Percentiles rank a stretch among this genome's conserved stretches.
These are phyloP conservation scores for Cicer cuneatum DNA, from an alignment of 306 rosid genomes.

Conservation along the genomic window DNA sequence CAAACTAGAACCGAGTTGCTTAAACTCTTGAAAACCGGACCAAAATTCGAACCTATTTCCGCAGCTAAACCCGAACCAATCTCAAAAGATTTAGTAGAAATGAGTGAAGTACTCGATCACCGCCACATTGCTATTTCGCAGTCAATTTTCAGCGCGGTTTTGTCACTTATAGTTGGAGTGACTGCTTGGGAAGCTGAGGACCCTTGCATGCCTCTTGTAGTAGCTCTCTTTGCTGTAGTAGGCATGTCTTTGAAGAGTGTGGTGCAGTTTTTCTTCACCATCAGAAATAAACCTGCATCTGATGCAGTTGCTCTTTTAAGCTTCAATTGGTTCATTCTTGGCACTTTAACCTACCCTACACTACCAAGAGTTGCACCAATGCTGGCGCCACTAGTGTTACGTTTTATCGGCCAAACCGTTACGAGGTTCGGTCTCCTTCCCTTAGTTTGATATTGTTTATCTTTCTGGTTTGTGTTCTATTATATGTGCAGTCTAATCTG, in stretches of 20 bases:
- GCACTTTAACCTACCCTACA: constrained; percentile 75
- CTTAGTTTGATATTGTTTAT: constrained; percentile 37
- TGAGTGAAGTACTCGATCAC: constrained; percentile 39
- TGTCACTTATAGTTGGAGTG: constrained; percentile 73
- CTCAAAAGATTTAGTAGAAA: constrained; percentile 35
- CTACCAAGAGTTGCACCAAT: constrained; percentile 58
- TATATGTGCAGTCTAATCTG: constrained; percentile 35
- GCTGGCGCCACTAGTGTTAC: constrained; percentile 51
- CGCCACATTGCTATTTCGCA: constrained; percentile 61
- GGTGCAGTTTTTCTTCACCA: constrained; percentile 64
- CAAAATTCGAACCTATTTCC: constrained; percentile 30
- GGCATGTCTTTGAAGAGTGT: constrained; percentile 84
- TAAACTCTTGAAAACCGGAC: constrained; percentile 49
- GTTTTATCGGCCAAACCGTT: constrained; percentile 35
- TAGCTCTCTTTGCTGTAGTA: constrained; percentile 78
- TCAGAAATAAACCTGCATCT: constrained; percentile 75
- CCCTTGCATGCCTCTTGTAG: constrained; percentile 80
- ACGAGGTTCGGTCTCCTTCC: constrained; percentile 46
- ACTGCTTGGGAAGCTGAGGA: constrained; percentile 76
- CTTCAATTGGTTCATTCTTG: constrained; percentile 90
- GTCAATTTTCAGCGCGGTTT: constrained; percentile 71
- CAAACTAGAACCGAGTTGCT: constrained; percentile 49
- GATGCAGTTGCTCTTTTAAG: constrained; percentile 79
- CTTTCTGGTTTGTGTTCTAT: constrained; percentile 21
- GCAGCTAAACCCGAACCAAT: constrained; percentile 40